These are phyloP conservation scores for Pyrenochaeta sp. DNA, from an alignment of 2,329 filamentous ascomycete species.

Conservation along the genomic window DNA sequence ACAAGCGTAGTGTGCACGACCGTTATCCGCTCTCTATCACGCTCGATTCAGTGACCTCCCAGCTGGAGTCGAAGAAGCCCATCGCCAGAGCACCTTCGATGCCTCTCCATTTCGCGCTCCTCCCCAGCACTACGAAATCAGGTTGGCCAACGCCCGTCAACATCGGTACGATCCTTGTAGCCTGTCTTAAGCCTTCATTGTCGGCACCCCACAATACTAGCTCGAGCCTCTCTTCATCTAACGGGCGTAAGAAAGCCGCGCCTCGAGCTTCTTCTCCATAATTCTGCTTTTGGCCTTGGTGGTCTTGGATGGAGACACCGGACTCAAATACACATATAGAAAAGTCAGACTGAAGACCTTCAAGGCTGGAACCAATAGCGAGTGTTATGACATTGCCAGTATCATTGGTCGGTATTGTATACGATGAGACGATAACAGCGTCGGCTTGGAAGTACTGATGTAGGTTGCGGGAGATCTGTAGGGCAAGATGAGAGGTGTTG, in stretches of 20 bases:
- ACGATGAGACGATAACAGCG: slow-evolving; percentile 48
- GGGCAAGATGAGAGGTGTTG: slow-evolving; percentile 51
- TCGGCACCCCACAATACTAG: slow-evolving; percentile 65
- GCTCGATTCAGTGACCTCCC: slow-evolving; percentile 60
- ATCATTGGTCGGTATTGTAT: not conserved
- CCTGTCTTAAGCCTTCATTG: slow-evolving; percentile 56
- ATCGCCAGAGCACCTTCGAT: slow-evolving; percentile 61
- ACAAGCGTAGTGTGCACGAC: not conserved
- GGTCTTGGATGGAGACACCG: slow-evolving; percentile 31
- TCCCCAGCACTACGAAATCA: slow-evolving; percentile 62
- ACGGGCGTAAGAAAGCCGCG: slow-evolving; percentile 62
- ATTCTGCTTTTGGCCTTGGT: slow-evolving; percentile 25
- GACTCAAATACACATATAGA: slow-evolving; percentile 38
- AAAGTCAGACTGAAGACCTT: slow-evolving; percentile 31
- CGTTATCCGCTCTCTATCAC: slow-evolving; percentile 38
- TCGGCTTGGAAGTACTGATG: slow-evolving; percentile 67
- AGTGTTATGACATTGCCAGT: slow-evolving; percentile 59
- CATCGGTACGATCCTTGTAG: slow-evolving; percentile 63
- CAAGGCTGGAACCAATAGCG: slow-evolving; percentile 37
- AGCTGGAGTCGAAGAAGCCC: slow-evolving; percentile 64
- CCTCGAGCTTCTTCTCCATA: slow-evolving; percentile 52
- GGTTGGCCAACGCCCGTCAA: slow-evolving; percentile 66
- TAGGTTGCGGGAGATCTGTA: slow-evolving; percentile 66
- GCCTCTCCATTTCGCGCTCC: slow-evolving; percentile 60
- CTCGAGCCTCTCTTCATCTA: slow-evolving; percentile 59